Evolutionary conservation across 768 basidiomycete species (phyloP).

Genomic region (Paxillus ammoniavirescens): DNA sequence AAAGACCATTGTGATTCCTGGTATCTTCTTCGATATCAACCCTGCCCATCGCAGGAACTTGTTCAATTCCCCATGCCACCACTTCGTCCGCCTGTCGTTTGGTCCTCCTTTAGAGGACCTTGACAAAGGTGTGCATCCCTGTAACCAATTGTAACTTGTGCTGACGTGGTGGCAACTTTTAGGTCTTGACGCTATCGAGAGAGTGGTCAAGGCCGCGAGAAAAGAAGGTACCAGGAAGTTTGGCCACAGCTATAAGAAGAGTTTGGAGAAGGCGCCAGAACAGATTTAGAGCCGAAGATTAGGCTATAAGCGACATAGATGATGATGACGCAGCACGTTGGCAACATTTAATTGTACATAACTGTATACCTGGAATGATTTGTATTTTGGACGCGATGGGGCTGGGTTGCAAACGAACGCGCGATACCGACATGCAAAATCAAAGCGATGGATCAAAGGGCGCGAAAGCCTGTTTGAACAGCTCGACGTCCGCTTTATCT

Average conservation of each 20-base stretch:
- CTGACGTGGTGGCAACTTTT: slow-evolving; percentile 2
- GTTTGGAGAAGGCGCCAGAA: slow-evolving; percentile 37
- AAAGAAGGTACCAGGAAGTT: slow-evolving; percentile 58
- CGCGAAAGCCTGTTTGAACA: slow-evolving; percentile 83
- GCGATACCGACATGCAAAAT: slow-evolving; percentile 1
- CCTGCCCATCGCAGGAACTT: slow-evolving; percentile 83
- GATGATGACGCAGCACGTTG: neutral
- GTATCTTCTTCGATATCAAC: slow-evolving; percentile 83
- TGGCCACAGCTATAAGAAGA: slow-evolving; percentile 72
- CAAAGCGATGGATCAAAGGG: slow-evolving; percentile 58
- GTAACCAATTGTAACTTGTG: neutral
- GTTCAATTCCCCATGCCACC: slow-evolving; percentile 87
- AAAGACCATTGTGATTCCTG: slow-evolving; percentile 87
- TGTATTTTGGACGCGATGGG: neutral
- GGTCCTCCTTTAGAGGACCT: slow-evolving; percentile 79
- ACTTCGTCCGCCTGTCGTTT: slow-evolving; percentile 85
- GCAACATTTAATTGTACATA: neutral
- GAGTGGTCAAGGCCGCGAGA: slow-evolving; percentile 69
- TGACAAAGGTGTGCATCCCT: slow-evolving; percentile 55
- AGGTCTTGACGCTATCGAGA: slow-evolving; percentile 85
- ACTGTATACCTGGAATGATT: neutral
- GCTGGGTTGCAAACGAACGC: neutral
- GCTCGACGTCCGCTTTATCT: slow-evolving; percentile 78
- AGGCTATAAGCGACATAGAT: neutral
- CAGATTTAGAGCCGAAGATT: slow-evolving; percentile 20